Base-by-base conservation (phyloP, 345 rosid species). In the Orychophragmus violaceus region DNA sequence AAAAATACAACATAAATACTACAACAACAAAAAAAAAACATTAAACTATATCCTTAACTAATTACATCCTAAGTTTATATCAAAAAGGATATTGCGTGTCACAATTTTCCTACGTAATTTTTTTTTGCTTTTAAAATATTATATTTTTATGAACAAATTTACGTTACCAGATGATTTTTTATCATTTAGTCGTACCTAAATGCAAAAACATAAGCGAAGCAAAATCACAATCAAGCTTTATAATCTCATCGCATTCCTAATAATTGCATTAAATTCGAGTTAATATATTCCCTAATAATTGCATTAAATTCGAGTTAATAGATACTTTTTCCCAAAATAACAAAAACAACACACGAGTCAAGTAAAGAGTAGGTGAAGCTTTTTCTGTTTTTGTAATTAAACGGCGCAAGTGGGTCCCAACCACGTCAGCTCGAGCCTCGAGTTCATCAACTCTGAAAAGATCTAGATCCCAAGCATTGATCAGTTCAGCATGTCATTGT, bases 381-480 rank as follows among this genome's bases (percentile, higher is more conserved):
- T 59, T 51, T 25, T 44, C 32, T 51, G 30, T n/a, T 51, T 51
- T 62, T 62, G 69, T 55, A 63, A 24, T 13, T 10, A 45, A 45
- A 63, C 75, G 75, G 75, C 69, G 69, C 36, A 54, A 44, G 64
- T 62, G 6, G 63, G 57, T 54, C 69, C 69, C 9, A 54, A 14
- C 23, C 75, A 62, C 63, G 63, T 44, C 36, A 54, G 56, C 4
- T 62, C 4, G n/a, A n/a, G n/a, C n/a, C n/a, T n/a, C n/a, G 2
- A 27, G 46, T 32, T 42, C 49, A 53, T 17, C 29, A 62, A 61
- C 30, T 44, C 46, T 18, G 9, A 30, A 52, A 67, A 32, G n/a
- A n/a, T 29, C 52, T 18, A 36, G 2, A 2, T 14, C n/a, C 24
- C 18, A 8, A 7, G 12, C 42, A 23, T 62, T 18, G 42, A 59